A percentile compares a stretch with the other conserved stretches of the same genome.
Conservation (phyloP, 176 grass and related monocot genomes). For the Stipa capillata region DNA sequence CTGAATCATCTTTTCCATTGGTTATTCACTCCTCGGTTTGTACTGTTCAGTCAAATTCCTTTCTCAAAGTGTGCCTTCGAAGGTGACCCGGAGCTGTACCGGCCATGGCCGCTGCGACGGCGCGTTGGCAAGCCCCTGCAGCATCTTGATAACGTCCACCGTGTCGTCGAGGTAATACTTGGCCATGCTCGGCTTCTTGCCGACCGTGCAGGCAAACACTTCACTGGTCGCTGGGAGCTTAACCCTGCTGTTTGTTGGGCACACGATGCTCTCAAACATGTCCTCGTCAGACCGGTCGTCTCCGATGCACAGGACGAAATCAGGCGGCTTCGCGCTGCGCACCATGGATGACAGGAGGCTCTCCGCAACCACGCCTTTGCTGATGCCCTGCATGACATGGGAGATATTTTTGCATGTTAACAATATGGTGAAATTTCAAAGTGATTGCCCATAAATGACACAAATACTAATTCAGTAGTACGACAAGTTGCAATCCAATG, state of each 20-base stretch:
- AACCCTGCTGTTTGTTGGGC: constrained; percentile 34
- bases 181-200: constrained; percentile 96
- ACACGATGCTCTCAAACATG: constrained; percentile 96
- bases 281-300: constrained; percentile 95
- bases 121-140: constrained; percentile 57
- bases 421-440: background rate
- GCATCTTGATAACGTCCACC: constrained; percentile 87
- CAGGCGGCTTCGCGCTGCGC: constrained; percentile 34
- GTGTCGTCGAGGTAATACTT: constrained; percentile 97
- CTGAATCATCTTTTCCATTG: constrained; percentile 10
- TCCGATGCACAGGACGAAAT: constrained; percentile 87
- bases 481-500: background rate
- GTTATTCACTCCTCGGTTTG: constrained; percentile 17
- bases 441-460: constrained; percentile 6
- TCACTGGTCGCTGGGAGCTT: constrained; percentile 49
- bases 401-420: constrained; percentile 2
- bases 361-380: constrained; percentile 80
- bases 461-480: constrained; percentile 1
- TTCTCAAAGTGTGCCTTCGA: constrained; percentile 63
- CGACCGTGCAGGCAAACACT: constrained; percentile 94
- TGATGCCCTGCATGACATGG: constrained; percentile 66
- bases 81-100: constrained; percentile 60
- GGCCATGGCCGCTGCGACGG: constrained; percentile 26
- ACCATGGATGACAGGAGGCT: constrained; percentile 55
- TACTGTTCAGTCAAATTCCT: background rate